Evolutionary conservation across 2,329 filamentous ascomycete species (phyloP).

Genomic region (Ceratocystis huliohia): DNA sequence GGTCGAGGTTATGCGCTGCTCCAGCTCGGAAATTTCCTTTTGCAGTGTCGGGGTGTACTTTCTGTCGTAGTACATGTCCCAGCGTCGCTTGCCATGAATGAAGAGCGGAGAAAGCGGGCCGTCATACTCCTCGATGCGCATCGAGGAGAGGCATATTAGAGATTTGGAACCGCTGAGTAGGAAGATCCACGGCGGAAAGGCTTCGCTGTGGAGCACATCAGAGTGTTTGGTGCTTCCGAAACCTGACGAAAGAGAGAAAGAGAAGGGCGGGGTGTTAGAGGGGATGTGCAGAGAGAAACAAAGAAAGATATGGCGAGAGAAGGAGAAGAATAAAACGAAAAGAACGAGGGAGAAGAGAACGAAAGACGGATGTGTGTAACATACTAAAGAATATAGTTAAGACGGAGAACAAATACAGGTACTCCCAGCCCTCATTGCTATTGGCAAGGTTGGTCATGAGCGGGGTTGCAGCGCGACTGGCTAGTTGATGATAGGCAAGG

Average conservation of each 20-base stretch:
- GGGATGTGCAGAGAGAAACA: background rate
- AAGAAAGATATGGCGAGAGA: background rate
- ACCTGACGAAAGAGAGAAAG: background rate
- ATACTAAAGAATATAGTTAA: conserved; percentile 28
- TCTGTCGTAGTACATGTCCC: conserved; percentile 20
- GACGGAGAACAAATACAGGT: conserved; percentile 26
- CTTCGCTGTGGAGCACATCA: conserved; percentile 27
- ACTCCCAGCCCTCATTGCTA: conserved; percentile 23
- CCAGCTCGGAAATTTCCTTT: conserved; percentile 16
- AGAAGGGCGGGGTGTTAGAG: background rate
- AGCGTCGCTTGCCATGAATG: conserved; percentile 25
- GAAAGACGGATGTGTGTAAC: conserved; percentile 9
- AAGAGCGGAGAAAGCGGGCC: conserved; percentile 23
- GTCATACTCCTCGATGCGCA: conserved; percentile 21
- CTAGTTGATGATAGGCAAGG: conserved; percentile 26
- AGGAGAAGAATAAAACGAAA: background rate
- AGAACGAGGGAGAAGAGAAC: background rate
- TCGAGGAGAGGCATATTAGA: conserved; percentile 22
- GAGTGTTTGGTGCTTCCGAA: conserved; percentile 26
- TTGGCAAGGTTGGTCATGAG: conserved; percentile 24
- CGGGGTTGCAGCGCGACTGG: conserved; percentile 25
- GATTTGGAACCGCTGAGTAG: conserved; percentile 26
- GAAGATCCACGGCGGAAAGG: conserved; percentile 28
- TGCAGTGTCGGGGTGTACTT: conserved; percentile 2
- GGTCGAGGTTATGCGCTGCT: conserved; percentile 15